A percentile compares a stretch with the other conserved stretches of the same genome.
Conservation (phyloP, 345 rosid genomes). For the Eucalyptus globulus region DNA sequence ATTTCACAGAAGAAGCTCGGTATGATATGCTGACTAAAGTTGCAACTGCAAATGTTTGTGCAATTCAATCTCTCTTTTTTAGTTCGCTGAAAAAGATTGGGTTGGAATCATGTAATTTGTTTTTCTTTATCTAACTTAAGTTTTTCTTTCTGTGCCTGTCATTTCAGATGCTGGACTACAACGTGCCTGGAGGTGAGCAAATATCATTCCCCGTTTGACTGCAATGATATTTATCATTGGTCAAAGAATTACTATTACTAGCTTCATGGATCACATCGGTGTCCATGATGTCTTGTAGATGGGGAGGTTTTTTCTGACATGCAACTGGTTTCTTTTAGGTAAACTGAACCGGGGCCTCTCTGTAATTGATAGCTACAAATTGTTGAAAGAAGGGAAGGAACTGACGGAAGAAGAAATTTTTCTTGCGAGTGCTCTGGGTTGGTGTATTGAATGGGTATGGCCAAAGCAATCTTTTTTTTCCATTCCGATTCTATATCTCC, state of each 20-base stretch:
- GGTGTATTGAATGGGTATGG: conserved; percentile 91
- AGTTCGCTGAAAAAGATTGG: neutral
- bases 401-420: conserved; percentile 55
- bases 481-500: neutral
- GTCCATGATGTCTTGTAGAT: neutral
- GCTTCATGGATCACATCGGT: neutral
- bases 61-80: neutral
- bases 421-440: conserved; percentile 68
- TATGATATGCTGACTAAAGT: neutral
- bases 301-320: neutral
- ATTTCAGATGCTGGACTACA: conserved; percentile 83
- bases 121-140: neutral
- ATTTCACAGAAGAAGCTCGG: neutral
- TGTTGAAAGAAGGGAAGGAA: conserved; percentile 52
- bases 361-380: conserved; percentile 68
- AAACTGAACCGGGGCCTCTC: conserved; percentile 92
- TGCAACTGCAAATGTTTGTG: neutral
- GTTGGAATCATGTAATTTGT: neutral
- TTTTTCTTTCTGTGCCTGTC: neutral
- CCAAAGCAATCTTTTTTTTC: neutral
- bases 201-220: neutral
- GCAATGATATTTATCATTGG: neutral
- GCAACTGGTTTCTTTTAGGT: conserved; percentile 23
- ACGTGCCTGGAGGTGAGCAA: conserved; percentile 75
- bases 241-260: neutral